These are phyloP conservation scores for Aspergillus steynii DNA, from an alignment of 495 filamentous ascomycete species.

Conservation along the genomic window DNA sequence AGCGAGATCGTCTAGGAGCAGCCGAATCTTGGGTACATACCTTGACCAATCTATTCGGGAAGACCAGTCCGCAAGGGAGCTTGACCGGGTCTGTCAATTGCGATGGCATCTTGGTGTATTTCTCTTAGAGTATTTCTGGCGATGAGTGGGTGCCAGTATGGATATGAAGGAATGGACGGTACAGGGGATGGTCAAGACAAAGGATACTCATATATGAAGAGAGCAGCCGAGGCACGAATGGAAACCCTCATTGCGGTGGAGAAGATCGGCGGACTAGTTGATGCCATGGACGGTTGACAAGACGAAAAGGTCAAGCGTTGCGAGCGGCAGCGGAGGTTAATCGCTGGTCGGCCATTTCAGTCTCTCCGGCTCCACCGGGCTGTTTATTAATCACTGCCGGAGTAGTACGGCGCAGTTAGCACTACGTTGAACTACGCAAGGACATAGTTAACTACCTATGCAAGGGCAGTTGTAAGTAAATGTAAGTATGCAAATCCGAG, in stretches of 20 bases:
- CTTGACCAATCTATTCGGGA: slow-evolving; percentile 56
- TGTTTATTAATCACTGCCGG: background rate
- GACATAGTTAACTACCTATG: no score
- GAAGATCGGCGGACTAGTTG: background rate
- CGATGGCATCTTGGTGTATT: slow-evolving; percentile 25
- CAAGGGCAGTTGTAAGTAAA: background rate
- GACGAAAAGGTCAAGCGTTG: background rate
- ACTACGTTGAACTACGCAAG: no score
- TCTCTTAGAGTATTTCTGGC: no score
- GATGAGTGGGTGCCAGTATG: no score
- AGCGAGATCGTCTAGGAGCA: background rate
- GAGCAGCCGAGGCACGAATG: background rate
- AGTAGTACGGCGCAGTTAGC: no score
- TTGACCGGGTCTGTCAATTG: slow-evolving; percentile 43
- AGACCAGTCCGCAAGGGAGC: slow-evolving; percentile 50
- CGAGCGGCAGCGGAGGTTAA: background rate
- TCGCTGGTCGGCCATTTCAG: slow-evolving; percentile 2
- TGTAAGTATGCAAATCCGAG: background rate
- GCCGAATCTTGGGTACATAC: slow-evolving; percentile 22
- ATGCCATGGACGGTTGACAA: background rate
- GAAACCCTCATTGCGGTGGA: background rate
- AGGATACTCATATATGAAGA: no score
- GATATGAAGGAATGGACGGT: no score
- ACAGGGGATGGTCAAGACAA: no score
- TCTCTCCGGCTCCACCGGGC: slow-evolving; percentile 9